phyloP scores from a whole-genome alignment of 2,329 filamentous ascomycete genomes.

The Coniella lustricola region DNA sequence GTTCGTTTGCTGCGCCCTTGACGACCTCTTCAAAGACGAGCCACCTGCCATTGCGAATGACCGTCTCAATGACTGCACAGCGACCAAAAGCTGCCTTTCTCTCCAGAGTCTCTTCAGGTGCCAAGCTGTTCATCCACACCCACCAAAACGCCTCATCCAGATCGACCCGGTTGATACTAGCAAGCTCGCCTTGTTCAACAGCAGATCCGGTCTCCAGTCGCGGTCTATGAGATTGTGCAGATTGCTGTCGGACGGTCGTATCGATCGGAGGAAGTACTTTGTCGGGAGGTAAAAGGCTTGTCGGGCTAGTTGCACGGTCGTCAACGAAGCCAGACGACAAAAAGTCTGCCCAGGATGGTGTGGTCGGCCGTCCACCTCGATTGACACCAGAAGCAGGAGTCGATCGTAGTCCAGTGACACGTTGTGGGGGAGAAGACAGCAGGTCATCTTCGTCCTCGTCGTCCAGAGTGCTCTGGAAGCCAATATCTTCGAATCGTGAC shows the following conservation, averaged over 20 bases:
- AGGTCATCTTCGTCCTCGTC: slow-evolving; percentile 63
- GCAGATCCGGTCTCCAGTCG: slow-evolving; percentile 60
- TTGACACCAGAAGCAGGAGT: slow-evolving; percentile 63
- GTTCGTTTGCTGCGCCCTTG: slow-evolving; percentile 81
- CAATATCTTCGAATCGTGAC: slow-evolving; percentile 94
- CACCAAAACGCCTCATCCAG: slow-evolving; percentile 98
- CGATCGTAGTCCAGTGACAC: slow-evolving; percentile 48
- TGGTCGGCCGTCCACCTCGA: slow-evolving; percentile 69
- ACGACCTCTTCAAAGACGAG: slow-evolving; percentile 94
- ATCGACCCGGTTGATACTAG: slow-evolving; percentile 79
- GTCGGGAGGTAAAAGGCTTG: slow-evolving; percentile 78
- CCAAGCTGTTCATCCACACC: slow-evolving; percentile 98
- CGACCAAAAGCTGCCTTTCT: slow-evolving; percentile 91
- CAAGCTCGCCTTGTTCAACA: slow-evolving; percentile 86
- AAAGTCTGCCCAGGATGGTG: slow-evolving; percentile 97
- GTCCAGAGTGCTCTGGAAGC: slow-evolving; percentile 71
- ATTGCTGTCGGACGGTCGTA: slow-evolving; percentile 63
- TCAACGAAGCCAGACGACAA: slow-evolving; percentile 88
- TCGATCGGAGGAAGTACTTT: slow-evolving; percentile 84
- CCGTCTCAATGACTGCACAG: slow-evolving; percentile 86
- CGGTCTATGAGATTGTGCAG: slow-evolving; percentile 77
- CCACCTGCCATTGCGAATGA: slow-evolving; percentile 76
- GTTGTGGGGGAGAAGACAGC: slow-evolving; percentile 21
- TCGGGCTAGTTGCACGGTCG: slow-evolving; percentile 53
- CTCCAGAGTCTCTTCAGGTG: slow-evolving; percentile 73